A percentile compares a stretch with the other conserved stretches of the same genome.
Conservation (phyloP, 2,329 filamentous ascomycete species). For the Lasiodiplodia sp. region DNA sequence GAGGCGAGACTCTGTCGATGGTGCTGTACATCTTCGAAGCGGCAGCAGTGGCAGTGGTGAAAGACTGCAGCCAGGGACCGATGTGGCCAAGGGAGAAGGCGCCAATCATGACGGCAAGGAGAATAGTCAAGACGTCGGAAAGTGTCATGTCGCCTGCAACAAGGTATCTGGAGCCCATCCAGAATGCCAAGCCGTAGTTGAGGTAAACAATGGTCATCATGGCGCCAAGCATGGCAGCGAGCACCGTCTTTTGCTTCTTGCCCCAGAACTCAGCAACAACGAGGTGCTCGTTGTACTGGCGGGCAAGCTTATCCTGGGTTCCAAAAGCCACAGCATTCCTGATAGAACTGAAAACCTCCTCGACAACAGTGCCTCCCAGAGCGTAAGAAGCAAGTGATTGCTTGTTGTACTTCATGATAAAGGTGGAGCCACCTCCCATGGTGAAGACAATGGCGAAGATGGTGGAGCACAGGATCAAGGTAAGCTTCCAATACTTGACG, state of each 20-base stretch:
- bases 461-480: conserved; percentile 82
- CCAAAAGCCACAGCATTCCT: conserved; percentile 92
- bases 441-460: conserved; percentile 79
- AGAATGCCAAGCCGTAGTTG: conserved; percentile 57
- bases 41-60: conserved; percentile 54
- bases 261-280: conserved; percentile 76
- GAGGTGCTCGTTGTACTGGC: conserved; percentile 82
- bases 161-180: conserved; percentile 34
- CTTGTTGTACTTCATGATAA: conserved; percentile 81
- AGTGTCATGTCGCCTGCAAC: conserved; percentile 63
- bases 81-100: conserved; percentile 78
- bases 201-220: conserved; percentile 87
- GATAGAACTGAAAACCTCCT: conserved; percentile 93
- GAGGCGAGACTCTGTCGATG: conserved; percentile 85
- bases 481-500: conserved; percentile 90
- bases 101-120: conserved; percentile 91
- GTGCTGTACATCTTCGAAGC: conserved; percentile 92
- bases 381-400: conserved; percentile 80
- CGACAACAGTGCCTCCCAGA: conserved; percentile 83
- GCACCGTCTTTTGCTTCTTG: conserved; percentile 73
- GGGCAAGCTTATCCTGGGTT: conserved; percentile 89
- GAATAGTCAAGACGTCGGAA: conserved; percentile 78
- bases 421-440: conserved; percentile 74
- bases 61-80: conserved; percentile 33
- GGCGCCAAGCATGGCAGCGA: conserved; percentile 80